Conservation (phyloP, 1,284 basidiomycete genomes). For the Malassezia yamatoensis region DNA sequence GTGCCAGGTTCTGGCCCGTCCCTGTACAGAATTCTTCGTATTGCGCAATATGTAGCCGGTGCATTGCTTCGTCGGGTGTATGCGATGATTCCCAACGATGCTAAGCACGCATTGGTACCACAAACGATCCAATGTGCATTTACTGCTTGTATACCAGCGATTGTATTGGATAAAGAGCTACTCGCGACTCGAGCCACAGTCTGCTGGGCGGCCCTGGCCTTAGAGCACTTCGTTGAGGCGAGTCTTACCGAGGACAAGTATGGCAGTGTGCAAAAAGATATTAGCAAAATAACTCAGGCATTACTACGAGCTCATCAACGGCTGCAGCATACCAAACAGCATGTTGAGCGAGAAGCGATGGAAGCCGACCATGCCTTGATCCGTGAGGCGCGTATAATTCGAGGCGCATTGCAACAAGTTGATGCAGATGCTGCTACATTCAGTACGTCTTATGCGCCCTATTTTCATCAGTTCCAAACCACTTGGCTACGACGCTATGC, state of each 20-base stretch:
- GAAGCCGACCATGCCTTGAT: constrained; percentile 13
- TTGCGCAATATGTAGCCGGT: neutral
- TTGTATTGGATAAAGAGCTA: constrained; percentile 9
- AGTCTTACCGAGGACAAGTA: constrained; percentile 30
- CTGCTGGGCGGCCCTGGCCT: constrained; percentile 14
- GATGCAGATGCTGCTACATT: constrained; percentile 11
- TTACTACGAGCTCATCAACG: constrained; percentile 10
- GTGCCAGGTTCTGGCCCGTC: neutral
- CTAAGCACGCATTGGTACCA: constrained; percentile 30
- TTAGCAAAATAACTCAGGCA: constrained; percentile 13
- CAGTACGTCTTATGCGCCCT: constrained; percentile 13
- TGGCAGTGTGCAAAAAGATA: constrained; percentile 29
- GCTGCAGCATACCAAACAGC: constrained; percentile 1
- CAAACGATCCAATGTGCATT: constrained; percentile 15
- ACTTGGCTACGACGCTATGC: constrained; percentile 11
- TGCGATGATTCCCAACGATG: constrained; percentile 21
- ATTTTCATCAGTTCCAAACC: constrained; percentile 10
- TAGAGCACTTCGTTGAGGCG: constrained; percentile 23
- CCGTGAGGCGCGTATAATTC: constrained; percentile 10
- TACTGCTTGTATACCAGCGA: constrained; percentile 14
- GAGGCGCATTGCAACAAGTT: constrained; percentile 6
- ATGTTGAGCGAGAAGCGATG: constrained; percentile 4
- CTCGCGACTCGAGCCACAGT: constrained; percentile 14
- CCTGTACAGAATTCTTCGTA: neutral
- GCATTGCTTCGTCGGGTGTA: neutral